These are phyloP conservation scores for Boletus tylopilopsis DNA, from an alignment of 768 basidiomycete genomes.

Conservation along the genomic window DNA sequence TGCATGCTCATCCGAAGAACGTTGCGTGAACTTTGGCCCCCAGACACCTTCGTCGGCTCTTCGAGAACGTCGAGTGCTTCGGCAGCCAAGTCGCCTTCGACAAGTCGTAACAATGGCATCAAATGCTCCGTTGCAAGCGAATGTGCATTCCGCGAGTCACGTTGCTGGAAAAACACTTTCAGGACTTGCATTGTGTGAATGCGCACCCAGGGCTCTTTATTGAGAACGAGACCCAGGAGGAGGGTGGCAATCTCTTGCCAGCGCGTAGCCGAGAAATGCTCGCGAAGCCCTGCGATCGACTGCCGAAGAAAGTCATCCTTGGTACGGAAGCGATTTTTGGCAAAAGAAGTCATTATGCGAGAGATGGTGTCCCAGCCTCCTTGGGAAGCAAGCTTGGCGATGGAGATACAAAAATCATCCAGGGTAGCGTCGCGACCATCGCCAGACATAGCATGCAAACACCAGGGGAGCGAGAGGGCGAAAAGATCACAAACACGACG, in stretches of 20 bases:
- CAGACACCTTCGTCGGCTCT: slow-evolving; percentile 77
- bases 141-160: slow-evolving; percentile 70
- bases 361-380: slow-evolving; percentile 77
- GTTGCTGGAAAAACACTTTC: slow-evolving; percentile 83
- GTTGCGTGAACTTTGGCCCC: slow-evolving; percentile 74
- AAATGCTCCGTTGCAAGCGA: slow-evolving; percentile 80
- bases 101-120: slow-evolving; percentile 83
- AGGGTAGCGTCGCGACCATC: slow-evolving; percentile 58
- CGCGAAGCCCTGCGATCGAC: slow-evolving; percentile 78
- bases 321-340: slow-evolving; percentile 83
- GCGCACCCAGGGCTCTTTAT: slow-evolving; percentile 76
- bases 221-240: slow-evolving; percentile 83
- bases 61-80: slow-evolving; percentile 93
- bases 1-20: slow-evolving; percentile 94
- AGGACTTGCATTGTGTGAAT: slow-evolving; percentile 83
- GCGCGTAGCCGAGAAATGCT: slow-evolving; percentile 71
- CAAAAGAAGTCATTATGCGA: slow-evolving; percentile 86
- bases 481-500: slow-evolving; percentile 80
- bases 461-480: slow-evolving; percentile 82
- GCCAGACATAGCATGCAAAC: slow-evolving; percentile 70
- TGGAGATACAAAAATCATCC: slow-evolving; percentile 67
- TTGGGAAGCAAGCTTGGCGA: slow-evolving; percentile 65
- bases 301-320: slow-evolving; percentile 93
- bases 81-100: slow-evolving; percentile 82
- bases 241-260: slow-evolving; percentile 83